Conservation (phyloP, 768 basidiomycete genomes). For the Pleurotus platypus region DNA sequence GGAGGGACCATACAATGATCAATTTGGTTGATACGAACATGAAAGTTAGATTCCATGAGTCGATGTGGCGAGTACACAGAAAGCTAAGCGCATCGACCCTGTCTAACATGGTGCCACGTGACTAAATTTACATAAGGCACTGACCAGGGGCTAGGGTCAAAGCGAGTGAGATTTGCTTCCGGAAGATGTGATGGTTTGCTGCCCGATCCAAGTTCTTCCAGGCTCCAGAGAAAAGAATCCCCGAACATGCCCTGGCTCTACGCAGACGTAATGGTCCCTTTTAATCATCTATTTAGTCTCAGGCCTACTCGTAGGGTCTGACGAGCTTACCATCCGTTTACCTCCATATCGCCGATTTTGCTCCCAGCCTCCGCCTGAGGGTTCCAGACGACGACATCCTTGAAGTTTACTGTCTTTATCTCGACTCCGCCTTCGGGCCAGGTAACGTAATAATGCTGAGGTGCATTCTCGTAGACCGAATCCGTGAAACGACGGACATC, state of each 20-base stretch:
- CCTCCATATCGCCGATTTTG: slow-evolving; percentile 88
- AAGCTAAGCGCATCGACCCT: no score
- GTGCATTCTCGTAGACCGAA: slow-evolving; percentile 69
- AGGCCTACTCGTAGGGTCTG: not conserved
- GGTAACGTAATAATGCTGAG: slow-evolving; percentile 48
- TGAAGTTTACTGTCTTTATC: slow-evolving; percentile 52
- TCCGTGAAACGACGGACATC: slow-evolving; percentile 70
- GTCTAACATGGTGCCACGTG: no score
- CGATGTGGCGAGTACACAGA: no score
- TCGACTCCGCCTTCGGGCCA: slow-evolving; percentile 59
- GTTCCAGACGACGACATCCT: slow-evolving; percentile 94
- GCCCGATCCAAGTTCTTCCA: slow-evolving; percentile 73
- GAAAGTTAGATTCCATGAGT: slow-evolving; percentile 21
- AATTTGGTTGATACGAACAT: slow-evolving; percentile 52
- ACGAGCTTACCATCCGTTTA: slow-evolving; percentile 69
- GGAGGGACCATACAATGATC: slow-evolving; percentile 59
- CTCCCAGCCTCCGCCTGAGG: slow-evolving; percentile 67
- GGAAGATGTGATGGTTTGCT: slow-evolving; percentile 58
- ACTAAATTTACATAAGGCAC: no score
- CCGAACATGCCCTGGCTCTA: slow-evolving; percentile 85
- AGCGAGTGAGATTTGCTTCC: slow-evolving; percentile 21
- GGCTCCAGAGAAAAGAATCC: slow-evolving; percentile 64
- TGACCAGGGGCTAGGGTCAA: slow-evolving; percentile 17
- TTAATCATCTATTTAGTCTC: not conserved
- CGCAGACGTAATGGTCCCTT: slow-evolving; percentile 84